These are phyloP conservation scores for Stephania yunnanensis DNA, from an alignment of 164 flowering plant species.

Conservation along the genomic window DNA sequence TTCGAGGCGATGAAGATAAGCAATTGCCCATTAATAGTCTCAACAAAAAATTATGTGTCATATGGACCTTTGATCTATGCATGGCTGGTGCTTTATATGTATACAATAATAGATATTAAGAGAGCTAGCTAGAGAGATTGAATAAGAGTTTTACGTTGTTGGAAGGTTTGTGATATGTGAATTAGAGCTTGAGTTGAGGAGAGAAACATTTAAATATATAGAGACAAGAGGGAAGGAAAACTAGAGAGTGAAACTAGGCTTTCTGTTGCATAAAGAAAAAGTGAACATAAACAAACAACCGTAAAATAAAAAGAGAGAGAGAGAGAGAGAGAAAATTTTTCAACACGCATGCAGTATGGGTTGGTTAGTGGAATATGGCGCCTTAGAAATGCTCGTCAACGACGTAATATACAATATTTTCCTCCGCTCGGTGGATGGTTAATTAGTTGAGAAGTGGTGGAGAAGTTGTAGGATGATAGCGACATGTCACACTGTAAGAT, in stretches of 20 bases:
- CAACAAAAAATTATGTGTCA: background rate
- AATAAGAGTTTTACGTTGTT: background rate
- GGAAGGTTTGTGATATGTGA: conserved; percentile 5
- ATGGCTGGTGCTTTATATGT: background rate
- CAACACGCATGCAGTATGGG: conserved; percentile 33
- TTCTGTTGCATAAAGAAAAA: conserved; percentile 9
- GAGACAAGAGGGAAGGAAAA: background rate
- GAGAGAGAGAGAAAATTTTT: conserved; percentile 10
- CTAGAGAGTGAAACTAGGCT: conserved; percentile 2
- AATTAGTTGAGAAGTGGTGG: no score
- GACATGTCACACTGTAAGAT: no score
- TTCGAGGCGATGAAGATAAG: conserved; percentile 6
- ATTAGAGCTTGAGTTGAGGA: background rate
- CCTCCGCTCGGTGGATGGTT: no score
- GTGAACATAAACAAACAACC: background rate
- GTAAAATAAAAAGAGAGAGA: background rate
- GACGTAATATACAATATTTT: no score
- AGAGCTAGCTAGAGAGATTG: background rate
- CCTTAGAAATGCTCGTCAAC: conserved; percentile 4
- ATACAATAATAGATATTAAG: background rate
- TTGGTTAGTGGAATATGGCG: conserved; percentile 35
- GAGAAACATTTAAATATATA: background rate
- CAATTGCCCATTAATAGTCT: conserved; percentile 24
- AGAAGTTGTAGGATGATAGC: no score
- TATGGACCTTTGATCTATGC: background rate